Base-by-base conservation (phyloP, 106 monocot species). In the Acanthochlamys bracteata region DNA sequence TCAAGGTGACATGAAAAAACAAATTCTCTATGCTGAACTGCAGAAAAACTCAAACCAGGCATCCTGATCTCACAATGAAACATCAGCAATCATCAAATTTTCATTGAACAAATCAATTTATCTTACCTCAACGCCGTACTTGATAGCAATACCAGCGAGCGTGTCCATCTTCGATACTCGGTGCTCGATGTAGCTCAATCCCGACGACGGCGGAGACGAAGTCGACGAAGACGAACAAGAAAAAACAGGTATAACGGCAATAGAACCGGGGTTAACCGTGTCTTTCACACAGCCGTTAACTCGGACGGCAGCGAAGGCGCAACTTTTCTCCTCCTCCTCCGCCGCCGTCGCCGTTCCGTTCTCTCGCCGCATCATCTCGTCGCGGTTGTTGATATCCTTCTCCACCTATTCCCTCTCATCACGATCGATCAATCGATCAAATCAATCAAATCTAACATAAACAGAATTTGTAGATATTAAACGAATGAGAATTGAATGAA, bases 81-180 rank as follows among this genome's bases (percentile, higher is more conserved):
- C 59, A 14, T 47, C 17, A 22, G n/a, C 1, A 57, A 11, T n/a
- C n/a, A 10, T 24, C 4, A 20, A 2, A 57, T 3, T 11, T 22
- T 11, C 56, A 11, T 22, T n/a, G n/a, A 67, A 41, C 0, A 57
- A 25, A 24, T 17, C 14, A 20, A 20, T 16, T 1, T 6, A 55
- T 63, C 40, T 59, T 76, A 90, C 89, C 85, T 90, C 89, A 20
- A 90, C 89, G 4, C 89, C 89, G 13, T 90, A 90, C 76, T 85
- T 90, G 8, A 90, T 90, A 10, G 89, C 89, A 13, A 90, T 64
- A 7, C 89, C 89, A 20, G 82, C 85, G 39, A 90, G 82, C 11
- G 89, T 90, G 62, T 90, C 89, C 79, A 85, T 76, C 75, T 83
- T 85, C 2, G 85, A 69, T 2, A 90, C 89, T 23, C 85, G 76